Evolutionary conservation across 768 basidiomycete species (phyloP), one percentile per base, ranked within the genome.

Genomic region (Termitomyces sp.): DNA sequence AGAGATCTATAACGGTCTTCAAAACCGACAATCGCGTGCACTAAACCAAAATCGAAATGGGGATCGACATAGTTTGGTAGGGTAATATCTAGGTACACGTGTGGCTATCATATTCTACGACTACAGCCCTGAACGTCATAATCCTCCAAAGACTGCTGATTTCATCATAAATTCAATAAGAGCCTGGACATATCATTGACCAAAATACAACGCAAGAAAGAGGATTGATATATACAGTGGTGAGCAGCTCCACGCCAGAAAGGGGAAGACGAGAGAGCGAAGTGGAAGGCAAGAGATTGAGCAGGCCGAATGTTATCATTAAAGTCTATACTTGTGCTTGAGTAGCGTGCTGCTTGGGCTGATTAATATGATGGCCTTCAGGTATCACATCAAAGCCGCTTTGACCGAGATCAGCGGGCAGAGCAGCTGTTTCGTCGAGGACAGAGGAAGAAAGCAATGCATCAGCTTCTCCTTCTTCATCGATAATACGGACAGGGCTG

Each of bases 371-470:
- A 54, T 76, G 71, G 16, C 79, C 74, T 54, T 75, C 74, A 16
- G 88, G 88, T 20, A 92, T 75, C 30, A 94, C 90, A 69, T 94
- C 93, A 68, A 80, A 95, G 14, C 94, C 94, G 60, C 85, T 78
- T 70, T 83, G 82, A n/a, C 90, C 90, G 24, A 94, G 76, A 65
- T 90, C 89, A 3, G 82, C 85, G 20, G 94, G 94, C 9, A 94
- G 76, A 11, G 74, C 79, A n/a, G 91, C 90, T 0, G 92, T 93
- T 70, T 93, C 91, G 56, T 93, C 90, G 52, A 93, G 72, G 41
- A 60, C 59, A 50, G 72, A 67, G 22, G 74, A 68, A 13, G 73
- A 64, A 30, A 86, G 72, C 20, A 86, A 73, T 13, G 71, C 76
- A 60, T 83, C 76, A 26, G 77, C 74, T 66, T 89, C 88, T 44